phyloP scores from a whole-genome alignment of 2,329 filamentous ascomycete species.

The Helicocarpus griseus region DNA sequence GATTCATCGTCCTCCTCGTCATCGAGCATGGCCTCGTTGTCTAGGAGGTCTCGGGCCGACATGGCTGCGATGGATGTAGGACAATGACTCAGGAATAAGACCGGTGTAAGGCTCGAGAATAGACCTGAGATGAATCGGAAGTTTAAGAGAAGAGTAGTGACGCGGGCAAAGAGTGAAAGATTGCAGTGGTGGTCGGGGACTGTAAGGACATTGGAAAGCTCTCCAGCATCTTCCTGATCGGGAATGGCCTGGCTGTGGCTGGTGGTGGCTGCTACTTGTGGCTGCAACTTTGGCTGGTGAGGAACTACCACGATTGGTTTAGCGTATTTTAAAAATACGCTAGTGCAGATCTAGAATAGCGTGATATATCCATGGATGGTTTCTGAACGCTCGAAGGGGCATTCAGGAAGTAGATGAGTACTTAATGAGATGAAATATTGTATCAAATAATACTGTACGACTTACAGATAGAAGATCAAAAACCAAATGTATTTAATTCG shows the following conservation, averaged over 20 bases:
- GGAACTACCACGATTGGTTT: not conserved
- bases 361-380: no score
- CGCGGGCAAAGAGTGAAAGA: not conserved
- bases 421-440: no score
- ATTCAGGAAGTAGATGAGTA: no score
- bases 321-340: no score
- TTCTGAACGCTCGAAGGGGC: no score
- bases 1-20: conserved; percentile 77
- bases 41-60: conserved; percentile 60
- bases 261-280: not conserved
- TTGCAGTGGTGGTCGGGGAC: no score
- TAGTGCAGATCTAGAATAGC: no score
- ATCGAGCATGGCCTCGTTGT: conserved; percentile 76
- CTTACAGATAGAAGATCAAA: no score
- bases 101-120: not conserved
- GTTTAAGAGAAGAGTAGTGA: not conserved
- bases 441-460: no score
- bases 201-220: not conserved
- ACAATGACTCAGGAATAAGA: not conserved
- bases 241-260: not conserved
- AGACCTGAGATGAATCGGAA: not conserved
- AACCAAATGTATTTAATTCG: no score
- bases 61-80: conserved; percentile 28
- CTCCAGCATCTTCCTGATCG: not conserved
- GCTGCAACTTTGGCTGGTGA: not conserved